phyloP scores from a whole-genome alignment of 2,329 filamentous ascomycete species.

The Atkinsonella hypoxylon region DNA sequence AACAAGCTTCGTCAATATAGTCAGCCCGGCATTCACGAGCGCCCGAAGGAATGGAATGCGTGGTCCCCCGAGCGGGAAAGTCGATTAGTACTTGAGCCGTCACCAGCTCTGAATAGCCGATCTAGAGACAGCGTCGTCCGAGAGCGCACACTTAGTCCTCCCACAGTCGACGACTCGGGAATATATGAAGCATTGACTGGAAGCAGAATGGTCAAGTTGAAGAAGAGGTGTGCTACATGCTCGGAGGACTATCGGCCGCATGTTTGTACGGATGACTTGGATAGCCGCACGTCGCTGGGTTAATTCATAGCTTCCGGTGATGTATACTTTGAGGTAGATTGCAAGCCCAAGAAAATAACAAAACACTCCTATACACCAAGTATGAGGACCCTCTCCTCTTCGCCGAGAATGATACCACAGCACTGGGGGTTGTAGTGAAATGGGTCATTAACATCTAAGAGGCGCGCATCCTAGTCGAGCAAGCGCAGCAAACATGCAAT shows the following conservation, averaged over 20 bases:
- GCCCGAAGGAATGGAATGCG: constrained; percentile 3
- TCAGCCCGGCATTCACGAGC: constrained; percentile 13
- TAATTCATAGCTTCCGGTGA: neutral
- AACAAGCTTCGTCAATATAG: constrained; percentile 17
- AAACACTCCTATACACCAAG: neutral
- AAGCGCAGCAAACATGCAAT: too few relatives aligned
- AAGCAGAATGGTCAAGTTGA: constrained; percentile 7
- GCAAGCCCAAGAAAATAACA: neutral
- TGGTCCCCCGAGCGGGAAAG: constrained; percentile 4
- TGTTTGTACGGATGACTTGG: constrained; percentile 17
- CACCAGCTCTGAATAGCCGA: neutral
- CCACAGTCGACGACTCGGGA: constrained; percentile 9
- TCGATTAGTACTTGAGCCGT: neutral
- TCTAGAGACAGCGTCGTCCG: constrained; percentile 14
- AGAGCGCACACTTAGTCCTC: constrained; percentile 10
- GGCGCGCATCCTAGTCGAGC: too few relatives aligned
- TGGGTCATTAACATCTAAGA: too few relatives aligned
- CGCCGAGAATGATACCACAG: too few relatives aligned
- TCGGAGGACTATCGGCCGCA: constrained; percentile 23
- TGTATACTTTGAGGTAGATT: neutral
- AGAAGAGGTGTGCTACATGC: constrained; percentile 13
- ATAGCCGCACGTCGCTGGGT: neutral
- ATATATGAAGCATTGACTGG: constrained; percentile 16
- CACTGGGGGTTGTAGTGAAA: too few relatives aligned
- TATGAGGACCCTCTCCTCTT: too few relatives aligned